Base-by-base conservation (phyloP, 306 rosid genomes). In the Cicer pinnatifidum region DNA sequence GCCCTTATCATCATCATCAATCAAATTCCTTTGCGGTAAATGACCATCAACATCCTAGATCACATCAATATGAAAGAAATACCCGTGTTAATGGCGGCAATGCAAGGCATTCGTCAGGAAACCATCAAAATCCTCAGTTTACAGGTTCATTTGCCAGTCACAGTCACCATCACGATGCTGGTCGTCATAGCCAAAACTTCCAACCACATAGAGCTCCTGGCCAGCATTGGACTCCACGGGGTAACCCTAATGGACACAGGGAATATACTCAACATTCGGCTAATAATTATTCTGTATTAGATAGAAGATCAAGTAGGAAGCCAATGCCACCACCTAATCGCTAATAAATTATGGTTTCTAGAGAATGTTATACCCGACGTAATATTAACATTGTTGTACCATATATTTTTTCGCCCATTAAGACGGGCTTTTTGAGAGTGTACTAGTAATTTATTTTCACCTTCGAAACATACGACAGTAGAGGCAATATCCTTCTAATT, bases 311-410 rank as follows among this genome's bases (percentile, higher is more conserved):
- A n/a, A 75, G 69, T 61, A 67, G 84, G 81, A 72, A 84, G 50
- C 89, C 84, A 4, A 86, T 83, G 68, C 82, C 90, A 7, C 85
- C 93, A 54, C 75, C 89, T 60, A 85, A 78, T 73, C 90, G 75
- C 71, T 46, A 58, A 71, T 85, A 84, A 80, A 60, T 66, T 17
- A 50, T 45, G 43, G 54, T 70, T 70, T 71, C 13, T 48, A 20
- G 52, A 67, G 48, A 73, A 63, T 67, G 10, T 12, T 12, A 8
- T 61, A 15, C 56, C 67, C 48, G 16, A 70, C 58, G 0, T 38
- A 47, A 52, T 82, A 38, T 44, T 23, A 64, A 13, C 69, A 48
- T 72, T 84, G 87, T 76, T 88, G 92, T 82, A 69, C 67, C 1
- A 80, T 85, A 78, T 61, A 1, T 41, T 6, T 33, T 28, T 59